A percentile compares a stretch with the other conserved stretches of the same genome.
Evolutionary conservation across 306 rosid genomes (phyloP).

Genomic region (Casuarina equisetifolia): DNA sequence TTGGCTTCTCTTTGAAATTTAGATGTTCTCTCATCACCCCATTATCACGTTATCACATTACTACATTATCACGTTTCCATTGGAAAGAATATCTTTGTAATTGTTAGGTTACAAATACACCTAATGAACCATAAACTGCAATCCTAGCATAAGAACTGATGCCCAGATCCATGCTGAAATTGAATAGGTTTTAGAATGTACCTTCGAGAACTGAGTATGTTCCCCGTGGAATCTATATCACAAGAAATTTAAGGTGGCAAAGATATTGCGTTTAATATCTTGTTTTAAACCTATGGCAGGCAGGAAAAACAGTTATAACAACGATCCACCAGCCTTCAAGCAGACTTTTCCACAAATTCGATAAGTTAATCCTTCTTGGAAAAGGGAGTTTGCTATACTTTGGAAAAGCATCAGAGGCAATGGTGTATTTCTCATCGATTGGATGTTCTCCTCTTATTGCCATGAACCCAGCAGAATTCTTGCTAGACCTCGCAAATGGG

Average conservation of each 20-base stretch:
- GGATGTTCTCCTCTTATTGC: slow-evolving; percentile 90
- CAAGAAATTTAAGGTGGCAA: not conserved
- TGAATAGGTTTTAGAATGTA: too few relatives aligned
- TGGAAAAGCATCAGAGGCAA: slow-evolving; percentile 87
- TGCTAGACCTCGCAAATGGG: slow-evolving; percentile 95
- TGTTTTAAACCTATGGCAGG: slow-evolving; percentile 45
- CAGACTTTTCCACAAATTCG: slow-evolving; percentile 91
- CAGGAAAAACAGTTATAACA: slow-evolving; percentile 93
- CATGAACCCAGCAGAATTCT: slow-evolving; percentile 97
- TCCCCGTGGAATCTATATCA: not conserved
- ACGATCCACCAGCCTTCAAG: slow-evolving; percentile 99
- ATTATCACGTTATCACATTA: too few relatives aligned
- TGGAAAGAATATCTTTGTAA: too few relatives aligned
- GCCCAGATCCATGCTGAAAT: too few relatives aligned
- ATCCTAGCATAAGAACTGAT: too few relatives aligned
- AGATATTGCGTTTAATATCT: not conserved
- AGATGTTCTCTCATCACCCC: too few relatives aligned
- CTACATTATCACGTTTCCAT: too few relatives aligned
- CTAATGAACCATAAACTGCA: too few relatives aligned
- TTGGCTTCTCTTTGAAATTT: too few relatives aligned
- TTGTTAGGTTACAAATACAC: too few relatives aligned
- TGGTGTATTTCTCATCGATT: slow-evolving; percentile 76
- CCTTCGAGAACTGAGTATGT: not conserved
- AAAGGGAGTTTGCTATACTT: slow-evolving; percentile 92
- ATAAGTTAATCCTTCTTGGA: slow-evolving; percentile 93